Evolutionary conservation across 805 yeast genomes (phyloP), one percentile per base, ranked within the genome.

Genomic region (Sungouiella blattae): DNA sequence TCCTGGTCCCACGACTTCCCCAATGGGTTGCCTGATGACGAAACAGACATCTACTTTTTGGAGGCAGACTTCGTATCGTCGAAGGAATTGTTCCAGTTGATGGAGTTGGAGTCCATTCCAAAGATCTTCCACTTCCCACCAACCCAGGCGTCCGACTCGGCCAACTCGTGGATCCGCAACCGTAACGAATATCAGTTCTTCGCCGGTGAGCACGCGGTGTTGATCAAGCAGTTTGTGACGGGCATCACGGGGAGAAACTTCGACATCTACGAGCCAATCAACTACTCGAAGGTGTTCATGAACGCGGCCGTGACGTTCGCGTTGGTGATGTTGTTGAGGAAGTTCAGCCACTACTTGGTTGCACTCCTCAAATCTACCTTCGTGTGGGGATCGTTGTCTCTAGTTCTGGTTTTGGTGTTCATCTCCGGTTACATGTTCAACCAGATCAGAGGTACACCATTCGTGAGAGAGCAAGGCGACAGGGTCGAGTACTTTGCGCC

Each of bases 381-480:
- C 32, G 52, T 85, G 26, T 93, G 98, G 97, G 83, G 85, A 28
- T 75, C 78, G 2, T 29, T 75, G 8, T 72, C 85, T 3, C 67
- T 85, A n/a, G 64, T 83, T 37, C 49, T 75, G 13, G 73, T 86
- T 24, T 65, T 89, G 40, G 63, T 88, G 47, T 85, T 89, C 69
- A 78, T 76, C 31, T 70, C 91, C 6, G 98, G 98, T 12, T 84
- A 88, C 63, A 93, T 93, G 98, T 93, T 79, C 73, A 89, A 87
- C 58, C 75, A 77, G 47, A 93, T 93, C 44, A 78, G 97, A 80
- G 41, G 89, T 40, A 45, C 88, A 71, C 66, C 71, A 37, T 46
- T 32, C 24, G 32, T 46, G 30, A 28, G 28, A 11, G 49, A 44
- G 11, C 25, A 28, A 11, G 42, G 36, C 4, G 22, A 18, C 2